Conservation (phyloP, 2,329 filamentous ascomycete species). For the Pseudodiploospora longispora region DNA sequence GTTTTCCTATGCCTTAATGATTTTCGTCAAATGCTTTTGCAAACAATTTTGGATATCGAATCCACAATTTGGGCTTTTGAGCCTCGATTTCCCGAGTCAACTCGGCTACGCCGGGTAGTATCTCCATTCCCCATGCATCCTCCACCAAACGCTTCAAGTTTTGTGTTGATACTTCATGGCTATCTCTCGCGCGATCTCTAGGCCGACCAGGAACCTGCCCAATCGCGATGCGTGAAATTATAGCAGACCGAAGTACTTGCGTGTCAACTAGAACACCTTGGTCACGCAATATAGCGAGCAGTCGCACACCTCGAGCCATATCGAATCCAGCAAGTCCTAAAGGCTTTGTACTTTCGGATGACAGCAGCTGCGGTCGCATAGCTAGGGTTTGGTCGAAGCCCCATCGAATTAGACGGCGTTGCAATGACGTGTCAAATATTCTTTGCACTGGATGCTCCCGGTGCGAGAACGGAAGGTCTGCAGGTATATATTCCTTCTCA, state of each 20-base stretch:
- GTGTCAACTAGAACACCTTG: slow-evolving; percentile 27
- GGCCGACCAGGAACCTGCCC: slow-evolving; percentile 19
- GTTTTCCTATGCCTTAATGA: background rate
- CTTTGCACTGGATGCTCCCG: slow-evolving; percentile 38
- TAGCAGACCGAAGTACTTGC: slow-evolving; percentile 20
- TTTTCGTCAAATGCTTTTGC: slow-evolving; percentile 17
- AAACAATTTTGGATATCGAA: slow-evolving; percentile 20
- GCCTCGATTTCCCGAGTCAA: slow-evolving; percentile 20
- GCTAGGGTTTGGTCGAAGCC: slow-evolving; percentile 33
- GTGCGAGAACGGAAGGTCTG: slow-evolving; percentile 33
- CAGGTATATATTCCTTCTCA: slow-evolving; percentile 19
- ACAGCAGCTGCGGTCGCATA: slow-evolving; percentile 9
- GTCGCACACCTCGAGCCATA: slow-evolving; percentile 27
- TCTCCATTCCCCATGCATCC: slow-evolving; percentile 25
- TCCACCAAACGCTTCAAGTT: slow-evolving; percentile 25
- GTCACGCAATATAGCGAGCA: slow-evolving; percentile 26
- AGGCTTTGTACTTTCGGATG: slow-evolving; percentile 8
- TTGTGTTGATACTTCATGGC: slow-evolving; percentile 21
- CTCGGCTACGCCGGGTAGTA: slow-evolving; percentile 17
- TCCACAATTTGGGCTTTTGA: slow-evolving; percentile 22
- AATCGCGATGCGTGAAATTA: slow-evolving; percentile 22
- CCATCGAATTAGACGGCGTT: slow-evolving; percentile 35
- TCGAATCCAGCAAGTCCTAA: slow-evolving; percentile 18
- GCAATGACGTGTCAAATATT: slow-evolving; percentile 34
- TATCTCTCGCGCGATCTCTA: slow-evolving; percentile 21